Conservation (phyloP, 495 filamentous ascomycete genomes). For the Annulohypoxylon nitens region DNA sequence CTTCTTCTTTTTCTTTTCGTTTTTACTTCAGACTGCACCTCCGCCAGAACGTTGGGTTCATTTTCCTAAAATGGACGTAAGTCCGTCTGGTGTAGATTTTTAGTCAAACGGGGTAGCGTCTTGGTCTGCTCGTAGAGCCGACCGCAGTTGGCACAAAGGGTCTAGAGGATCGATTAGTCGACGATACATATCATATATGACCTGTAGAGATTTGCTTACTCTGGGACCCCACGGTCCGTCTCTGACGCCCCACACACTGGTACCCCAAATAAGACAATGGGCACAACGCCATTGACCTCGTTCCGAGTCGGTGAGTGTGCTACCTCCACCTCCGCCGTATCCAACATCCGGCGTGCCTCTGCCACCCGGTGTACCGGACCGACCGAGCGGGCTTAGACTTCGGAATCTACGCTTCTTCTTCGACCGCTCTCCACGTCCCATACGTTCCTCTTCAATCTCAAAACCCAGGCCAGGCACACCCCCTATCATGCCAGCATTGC, state of each 20-base stretch:
- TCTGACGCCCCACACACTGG: conserved; percentile 91
- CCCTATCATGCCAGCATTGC: conserved; percentile 78
- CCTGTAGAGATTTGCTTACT: conserved; percentile 65
- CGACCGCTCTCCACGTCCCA: conserved; percentile 88
- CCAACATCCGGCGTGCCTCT: conserved; percentile 82
- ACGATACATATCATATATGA: not conserved
- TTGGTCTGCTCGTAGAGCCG: conserved; percentile 88
- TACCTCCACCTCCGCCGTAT: conserved; percentile 71
- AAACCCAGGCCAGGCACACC: conserved; percentile 75
- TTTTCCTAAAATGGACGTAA: conserved; percentile 53
- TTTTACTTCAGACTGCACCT: not conserved
- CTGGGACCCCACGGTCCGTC: conserved; percentile 89
- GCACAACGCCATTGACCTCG: conserved; percentile 86
- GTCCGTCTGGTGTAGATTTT: conserved; percentile 73
- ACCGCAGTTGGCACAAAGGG: conserved; percentile 95
- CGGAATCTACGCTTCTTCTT: conserved; percentile 95
- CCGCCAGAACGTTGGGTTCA: not conserved
- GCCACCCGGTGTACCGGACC: conserved; percentile 75
- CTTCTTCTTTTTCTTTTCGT: not conserved
- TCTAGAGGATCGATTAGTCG: conserved; percentile 62
- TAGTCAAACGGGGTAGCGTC: conserved; percentile 84
- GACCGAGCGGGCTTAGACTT: conserved; percentile 80
- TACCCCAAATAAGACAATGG: conserved; percentile 91
- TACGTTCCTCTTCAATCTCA: conserved; percentile 71
- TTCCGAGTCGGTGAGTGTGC: conserved; percentile 83